phyloP scores from a whole-genome alignment of 441 rosid species.

The Syzygium syzygioides region DNA sequence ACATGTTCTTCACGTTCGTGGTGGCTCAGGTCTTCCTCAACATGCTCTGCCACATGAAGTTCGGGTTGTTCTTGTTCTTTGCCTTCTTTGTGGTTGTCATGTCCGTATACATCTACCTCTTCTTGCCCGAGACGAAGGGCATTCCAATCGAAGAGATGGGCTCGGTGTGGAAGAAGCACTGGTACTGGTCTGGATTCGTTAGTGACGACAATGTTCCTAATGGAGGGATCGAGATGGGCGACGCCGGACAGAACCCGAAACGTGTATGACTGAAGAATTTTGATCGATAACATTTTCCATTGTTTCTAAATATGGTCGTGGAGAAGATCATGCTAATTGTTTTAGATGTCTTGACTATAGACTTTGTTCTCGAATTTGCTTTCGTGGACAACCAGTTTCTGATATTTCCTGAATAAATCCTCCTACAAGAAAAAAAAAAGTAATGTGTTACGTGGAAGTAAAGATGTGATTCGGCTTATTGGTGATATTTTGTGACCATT shows the following conservation, averaged over 20 bases:
- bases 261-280: neutral
- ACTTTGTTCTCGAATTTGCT: neutral
- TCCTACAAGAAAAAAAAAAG: neutral
- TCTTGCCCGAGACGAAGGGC: slow-evolving; percentile 85
- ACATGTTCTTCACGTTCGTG: slow-evolving; percentile 75
- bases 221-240: slow-evolving; percentile 47
- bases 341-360: neutral
- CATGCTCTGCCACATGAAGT: slow-evolving; percentile 82
- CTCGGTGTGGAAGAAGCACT: slow-evolving; percentile 67
- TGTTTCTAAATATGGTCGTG: neutral
- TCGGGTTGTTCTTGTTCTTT: slow-evolving; percentile 73
- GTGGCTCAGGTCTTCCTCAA: slow-evolving; percentile 62
- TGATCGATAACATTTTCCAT: neutral
- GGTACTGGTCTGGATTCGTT: slow-evolving; percentile 70
- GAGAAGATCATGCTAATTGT: neutral
- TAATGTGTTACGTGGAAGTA: neutral
- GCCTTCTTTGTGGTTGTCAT: slow-evolving; percentile 59
- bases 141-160: slow-evolving; percentile 84
- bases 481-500: neutral
- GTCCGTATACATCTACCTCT: slow-evolving; percentile 46
- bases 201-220: slow-evolving; percentile 19
- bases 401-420: neutral
- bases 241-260: neutral
- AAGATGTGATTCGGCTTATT: neutral
- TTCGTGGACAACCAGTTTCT: neutral